Conservation (phyloP, 441 rosid genomes). For the Melianthus villosus region DNA sequence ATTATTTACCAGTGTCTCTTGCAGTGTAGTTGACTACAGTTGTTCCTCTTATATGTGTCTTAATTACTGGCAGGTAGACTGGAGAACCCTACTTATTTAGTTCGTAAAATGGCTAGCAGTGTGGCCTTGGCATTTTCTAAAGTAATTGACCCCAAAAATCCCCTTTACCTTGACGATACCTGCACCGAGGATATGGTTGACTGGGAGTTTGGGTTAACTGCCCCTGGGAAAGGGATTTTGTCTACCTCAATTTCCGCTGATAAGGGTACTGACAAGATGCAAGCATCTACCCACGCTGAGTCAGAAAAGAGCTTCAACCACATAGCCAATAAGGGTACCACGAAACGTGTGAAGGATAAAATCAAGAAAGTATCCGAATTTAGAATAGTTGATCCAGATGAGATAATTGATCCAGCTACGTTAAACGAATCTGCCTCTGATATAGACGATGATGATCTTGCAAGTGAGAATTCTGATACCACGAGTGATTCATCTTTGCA, state of each 20-base stretch:
- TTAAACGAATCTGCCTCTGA: constrained; percentile 47
- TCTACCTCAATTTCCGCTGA: constrained; percentile 14
- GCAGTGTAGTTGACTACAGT: constrained; percentile 8
- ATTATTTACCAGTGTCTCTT: constrained; percentile 12
- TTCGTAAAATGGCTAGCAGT: constrained; percentile 81
- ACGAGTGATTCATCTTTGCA: constrained; percentile 67
- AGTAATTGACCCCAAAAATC: constrained; percentile 76
- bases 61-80: constrained; percentile 61
- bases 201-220: constrained; percentile 67
- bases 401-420: constrained; percentile 65
- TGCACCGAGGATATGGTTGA: constrained; percentile 48
- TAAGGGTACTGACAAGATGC: constrained; percentile 19
- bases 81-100: constrained; percentile 60
- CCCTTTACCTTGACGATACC: constrained; percentile 76
- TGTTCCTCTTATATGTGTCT: constrained; percentile 11
- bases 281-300: constrained; percentile 18
- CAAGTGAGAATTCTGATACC: constrained; percentile 50
- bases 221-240: constrained; percentile 18
- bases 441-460: constrained; percentile 31
- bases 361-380: constrained; percentile 28
- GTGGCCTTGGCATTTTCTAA: constrained; percentile 74
- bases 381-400: constrained; percentile 67
- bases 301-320: constrained; percentile 16
- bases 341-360: constrained; percentile 21
- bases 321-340: constrained; percentile 11